Percentiles rank a stretch among this genome's conserved stretches.
Conservation (phyloP, 352 stramenopile species). For the Globisporangium irregulare region DNA sequence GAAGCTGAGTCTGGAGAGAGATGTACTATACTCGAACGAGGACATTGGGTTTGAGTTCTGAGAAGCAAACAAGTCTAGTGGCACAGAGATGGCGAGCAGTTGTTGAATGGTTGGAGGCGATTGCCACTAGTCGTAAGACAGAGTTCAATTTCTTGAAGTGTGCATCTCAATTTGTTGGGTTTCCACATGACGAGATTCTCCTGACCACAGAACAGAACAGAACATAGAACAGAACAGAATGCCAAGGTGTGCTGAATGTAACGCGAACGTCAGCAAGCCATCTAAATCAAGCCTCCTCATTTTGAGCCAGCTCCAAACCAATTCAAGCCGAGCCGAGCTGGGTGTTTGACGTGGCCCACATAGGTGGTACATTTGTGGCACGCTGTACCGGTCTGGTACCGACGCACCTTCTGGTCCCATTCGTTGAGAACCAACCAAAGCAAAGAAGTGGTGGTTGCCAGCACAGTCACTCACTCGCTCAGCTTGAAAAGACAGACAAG, state of each 20-base stretch:
- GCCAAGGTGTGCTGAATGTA: neutral
- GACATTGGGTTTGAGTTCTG: constrained; percentile 69
- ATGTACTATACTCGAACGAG: constrained; percentile 78
- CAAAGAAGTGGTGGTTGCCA: constrained; percentile 12
- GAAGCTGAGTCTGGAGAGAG: constrained; percentile 78
- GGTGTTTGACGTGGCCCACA: neutral
- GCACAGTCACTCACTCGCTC: constrained; percentile 6
- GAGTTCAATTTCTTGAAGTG: too few species aligned
- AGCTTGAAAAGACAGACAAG: constrained; percentile 22
- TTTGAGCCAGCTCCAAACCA: neutral
- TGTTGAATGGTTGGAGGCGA: too few species aligned
- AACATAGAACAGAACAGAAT: too few species aligned
- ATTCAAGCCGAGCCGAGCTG: neutral
- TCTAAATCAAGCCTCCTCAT: neutral
- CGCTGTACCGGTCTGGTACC: constrained; percentile 10
- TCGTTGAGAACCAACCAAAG: constrained; percentile 38
- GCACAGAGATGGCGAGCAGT: neutral
- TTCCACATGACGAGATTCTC: too few species aligned
- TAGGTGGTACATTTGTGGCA: neutral
- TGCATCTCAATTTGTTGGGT: too few species aligned
- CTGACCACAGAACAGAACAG: too few species aligned
- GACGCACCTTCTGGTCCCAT: constrained; percentile 1
- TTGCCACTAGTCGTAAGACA: too few species aligned
- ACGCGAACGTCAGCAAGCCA: neutral
- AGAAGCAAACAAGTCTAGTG: neutral